These are phyloP conservation scores for Penicillium palitans DNA, from an alignment of 2,329 filamentous ascomycete species.

Conservation along the genomic window DNA sequence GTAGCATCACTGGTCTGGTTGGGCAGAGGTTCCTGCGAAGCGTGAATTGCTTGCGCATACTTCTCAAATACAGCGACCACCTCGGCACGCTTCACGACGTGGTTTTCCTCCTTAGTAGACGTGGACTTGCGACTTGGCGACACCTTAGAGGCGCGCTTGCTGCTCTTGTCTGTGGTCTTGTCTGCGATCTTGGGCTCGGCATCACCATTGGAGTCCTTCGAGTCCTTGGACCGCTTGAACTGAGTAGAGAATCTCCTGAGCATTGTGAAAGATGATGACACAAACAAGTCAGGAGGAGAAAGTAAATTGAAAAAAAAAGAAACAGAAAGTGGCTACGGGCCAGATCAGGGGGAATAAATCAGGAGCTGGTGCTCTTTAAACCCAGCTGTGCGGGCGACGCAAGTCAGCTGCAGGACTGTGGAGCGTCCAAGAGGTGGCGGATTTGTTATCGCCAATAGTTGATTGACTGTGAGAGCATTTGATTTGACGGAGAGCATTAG, in stretches of 20 bases:
- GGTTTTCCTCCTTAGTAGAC: conserved; percentile 29
- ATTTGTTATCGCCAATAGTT: conserved; percentile 31
- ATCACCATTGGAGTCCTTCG: conserved; percentile 35
- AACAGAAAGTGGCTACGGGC: conserved; percentile 9
- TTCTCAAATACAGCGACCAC: conserved; percentile 45
- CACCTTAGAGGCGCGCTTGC: conserved; percentile 38
- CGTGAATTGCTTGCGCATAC: conserved; percentile 51
- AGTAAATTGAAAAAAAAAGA: neutral
- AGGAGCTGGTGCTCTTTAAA: conserved; percentile 22
- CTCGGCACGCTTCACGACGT: conserved; percentile 40
- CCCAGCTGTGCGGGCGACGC: conserved; percentile 21
- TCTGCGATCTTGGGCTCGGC: conserved; percentile 31
- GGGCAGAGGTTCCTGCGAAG: conserved; percentile 63
- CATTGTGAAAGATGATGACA: conserved; percentile 32
- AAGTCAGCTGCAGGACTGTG: conserved; percentile 28
- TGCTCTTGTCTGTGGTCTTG: conserved; percentile 16
- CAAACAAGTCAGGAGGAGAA: conserved; percentile 3
- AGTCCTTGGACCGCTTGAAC: conserved; percentile 36
- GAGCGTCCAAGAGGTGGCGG: conserved; percentile 22
- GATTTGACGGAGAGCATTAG: conserved; percentile 19
- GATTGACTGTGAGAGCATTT: conserved; percentile 24
- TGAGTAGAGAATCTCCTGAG: conserved; percentile 43
- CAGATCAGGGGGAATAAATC: conserved; percentile 18
- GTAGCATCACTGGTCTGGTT: conserved; percentile 64
- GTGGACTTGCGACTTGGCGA: conserved; percentile 27